phyloP scores from a whole-genome alignment of 2,329 filamentous ascomycete species.

The Botrytis sinoallii region DNA sequence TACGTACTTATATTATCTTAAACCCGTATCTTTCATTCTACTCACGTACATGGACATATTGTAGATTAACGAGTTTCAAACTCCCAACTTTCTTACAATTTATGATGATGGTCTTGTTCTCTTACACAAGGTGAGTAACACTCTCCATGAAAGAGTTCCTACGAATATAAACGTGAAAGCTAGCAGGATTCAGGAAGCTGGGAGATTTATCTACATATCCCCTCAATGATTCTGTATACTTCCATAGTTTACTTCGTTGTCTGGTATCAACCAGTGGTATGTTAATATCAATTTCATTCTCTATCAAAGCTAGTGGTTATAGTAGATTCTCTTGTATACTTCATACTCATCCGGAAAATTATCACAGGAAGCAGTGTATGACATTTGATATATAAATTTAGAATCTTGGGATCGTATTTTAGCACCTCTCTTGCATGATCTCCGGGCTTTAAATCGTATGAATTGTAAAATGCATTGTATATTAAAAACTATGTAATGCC shows the following conservation, averaged over 20 bases:
- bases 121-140: not conserved
- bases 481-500: not conserved
- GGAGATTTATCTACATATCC: not conserved
- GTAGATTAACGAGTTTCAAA: not conserved
- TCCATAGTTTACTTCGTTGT: not conserved
- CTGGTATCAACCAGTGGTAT: not conserved
- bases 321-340: not conserved
- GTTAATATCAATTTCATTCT: not conserved
- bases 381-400: not conserved
- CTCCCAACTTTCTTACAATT: not conserved
- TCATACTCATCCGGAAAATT: not conserved
- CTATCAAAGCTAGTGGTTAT: not conserved
- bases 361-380: not conserved
- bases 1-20: not conserved
- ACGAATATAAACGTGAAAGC: not conserved
- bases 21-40: not conserved
- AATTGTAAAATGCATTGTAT: not conserved
- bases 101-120: not conserved
- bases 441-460: rapidly evolving
- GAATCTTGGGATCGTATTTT: not conserved
- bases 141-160: not conserved
- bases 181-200: not conserved
- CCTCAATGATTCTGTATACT: not conserved
- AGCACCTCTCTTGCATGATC: not conserved
- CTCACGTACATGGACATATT: not conserved